Evolutionary conservation across 441 rosid species (phyloP).

Genomic region (Croton laevigatus): DNA sequence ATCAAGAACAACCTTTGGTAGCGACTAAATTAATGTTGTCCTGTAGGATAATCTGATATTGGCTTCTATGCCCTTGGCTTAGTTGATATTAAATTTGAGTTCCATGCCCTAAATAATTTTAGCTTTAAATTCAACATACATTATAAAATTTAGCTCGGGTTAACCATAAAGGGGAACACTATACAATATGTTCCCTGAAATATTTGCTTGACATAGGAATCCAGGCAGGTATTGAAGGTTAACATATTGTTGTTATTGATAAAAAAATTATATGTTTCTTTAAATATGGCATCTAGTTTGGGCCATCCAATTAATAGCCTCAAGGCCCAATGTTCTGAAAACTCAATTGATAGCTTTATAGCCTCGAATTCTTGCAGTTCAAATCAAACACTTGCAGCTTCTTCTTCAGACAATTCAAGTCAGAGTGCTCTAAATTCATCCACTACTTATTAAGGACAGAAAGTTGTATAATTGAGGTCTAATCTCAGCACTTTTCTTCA

Average conservation of each 20-base stretch:
- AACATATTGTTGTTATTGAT: conserved; percentile 1
- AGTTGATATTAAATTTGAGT: neutral
- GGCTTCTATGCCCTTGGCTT: neutral
- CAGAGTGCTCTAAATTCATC: conserved; percentile 5
- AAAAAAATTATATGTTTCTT: conserved; percentile 10
- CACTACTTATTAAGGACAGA: conserved; percentile 19
- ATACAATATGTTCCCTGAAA: neutral
- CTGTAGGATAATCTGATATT: neutral
- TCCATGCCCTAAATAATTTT: too few species aligned
- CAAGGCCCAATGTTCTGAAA: conserved; percentile 13
- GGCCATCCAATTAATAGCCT: neutral
- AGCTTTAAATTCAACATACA: too few species aligned
- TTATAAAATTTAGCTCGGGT: too few species aligned
- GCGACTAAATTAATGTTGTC: neutral
- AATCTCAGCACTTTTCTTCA: conserved; percentile 21
- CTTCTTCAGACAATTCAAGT: conserved; percentile 21
- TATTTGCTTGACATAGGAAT: neutral
- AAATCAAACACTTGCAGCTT: neutral
- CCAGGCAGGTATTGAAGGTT: neutral
- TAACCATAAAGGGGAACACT: neutral
- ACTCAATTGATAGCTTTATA: conserved; percentile 5
- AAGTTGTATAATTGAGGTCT: conserved; percentile 12
- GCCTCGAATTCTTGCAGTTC: neutral
- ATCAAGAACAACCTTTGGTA: neutral
- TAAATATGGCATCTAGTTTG: conserved; percentile 13